Evolutionary conservation across 164 flowering plant species (phyloP).

Genomic region (Echeveria elegans): DNA sequence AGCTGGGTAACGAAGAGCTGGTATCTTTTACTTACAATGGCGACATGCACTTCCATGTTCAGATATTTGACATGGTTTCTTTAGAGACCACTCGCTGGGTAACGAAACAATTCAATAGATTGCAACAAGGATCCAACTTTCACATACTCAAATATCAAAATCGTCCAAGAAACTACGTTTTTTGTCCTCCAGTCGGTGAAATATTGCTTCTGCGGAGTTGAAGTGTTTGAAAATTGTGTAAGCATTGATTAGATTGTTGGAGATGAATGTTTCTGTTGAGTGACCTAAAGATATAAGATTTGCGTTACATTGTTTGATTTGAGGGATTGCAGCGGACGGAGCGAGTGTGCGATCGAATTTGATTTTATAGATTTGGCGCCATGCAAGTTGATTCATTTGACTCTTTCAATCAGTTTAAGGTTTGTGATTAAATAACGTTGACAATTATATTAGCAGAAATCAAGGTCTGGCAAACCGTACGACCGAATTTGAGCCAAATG

Average conservation of each 20-base stretch:
- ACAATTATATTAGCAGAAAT: no score
- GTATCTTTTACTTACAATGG: conserved; percentile 8
- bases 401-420: no score
- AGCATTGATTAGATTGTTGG: conserved; percentile 28
- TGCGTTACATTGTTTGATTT: background rate
- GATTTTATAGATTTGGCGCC: no score
- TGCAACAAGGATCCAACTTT: no score
- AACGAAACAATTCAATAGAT: no score
- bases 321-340: no score
- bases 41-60: background rate
- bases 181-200: conserved; percentile 16
- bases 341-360: no score
- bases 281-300: conserved; percentile 17
- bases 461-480: no score
- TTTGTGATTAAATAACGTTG: no score
- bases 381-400: no score
- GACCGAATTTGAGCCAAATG: no score
- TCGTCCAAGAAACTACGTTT: conserved; percentile 40
- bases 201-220: conserved; percentile 16
- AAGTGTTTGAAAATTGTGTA: conserved; percentile 22
- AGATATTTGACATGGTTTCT: background rate
- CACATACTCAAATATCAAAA: conserved; percentile 29
- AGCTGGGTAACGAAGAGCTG: background rate
- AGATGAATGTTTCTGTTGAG: conserved; percentile 20
- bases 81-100: no score